phyloP scores from a whole-genome alignment of 768 basidiomycete genomes.

The Plicaturopsis crispa region DNA sequence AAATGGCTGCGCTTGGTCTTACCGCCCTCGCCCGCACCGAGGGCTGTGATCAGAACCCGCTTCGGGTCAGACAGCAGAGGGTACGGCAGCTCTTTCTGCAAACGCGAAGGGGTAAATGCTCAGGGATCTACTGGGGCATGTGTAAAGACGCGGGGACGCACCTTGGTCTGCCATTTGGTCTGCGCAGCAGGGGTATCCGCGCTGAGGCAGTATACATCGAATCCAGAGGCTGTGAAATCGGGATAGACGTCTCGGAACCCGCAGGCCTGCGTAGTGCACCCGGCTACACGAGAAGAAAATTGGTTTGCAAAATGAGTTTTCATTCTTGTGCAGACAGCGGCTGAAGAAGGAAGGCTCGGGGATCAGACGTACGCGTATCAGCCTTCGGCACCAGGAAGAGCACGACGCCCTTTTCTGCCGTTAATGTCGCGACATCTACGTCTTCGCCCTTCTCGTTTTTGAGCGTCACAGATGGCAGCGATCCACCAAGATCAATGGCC shows the following conservation, averaged over 20 bases:
- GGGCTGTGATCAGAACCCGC: constrained; percentile 63
- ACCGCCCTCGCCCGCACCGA: constrained; percentile 75
- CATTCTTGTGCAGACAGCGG: background rate
- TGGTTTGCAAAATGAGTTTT: background rate
- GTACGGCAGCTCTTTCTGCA: constrained; percentile 78
- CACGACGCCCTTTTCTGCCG: constrained; percentile 67
- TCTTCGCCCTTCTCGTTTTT: constrained; percentile 85
- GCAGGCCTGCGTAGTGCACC: constrained; percentile 91
- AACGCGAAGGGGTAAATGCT: background rate
- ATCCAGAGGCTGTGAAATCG: constrained; percentile 60
- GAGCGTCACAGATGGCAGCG: constrained; percentile 63
- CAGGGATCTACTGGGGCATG: no score
- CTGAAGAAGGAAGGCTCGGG: constrained; percentile 4
- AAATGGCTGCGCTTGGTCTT: constrained; percentile 92
- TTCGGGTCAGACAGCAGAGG: constrained; percentile 87
- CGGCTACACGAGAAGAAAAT: constrained; percentile 36
- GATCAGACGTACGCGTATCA: constrained; percentile 59
- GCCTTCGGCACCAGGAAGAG: constrained; percentile 82
- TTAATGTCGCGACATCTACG: constrained; percentile 55
- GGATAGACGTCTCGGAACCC: constrained; percentile 81
- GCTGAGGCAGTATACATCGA: constrained; percentile 79
- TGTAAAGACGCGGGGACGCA: constrained; percentile 25
- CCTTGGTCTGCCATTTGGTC: constrained; percentile 84
- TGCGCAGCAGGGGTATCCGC: constrained; percentile 71
- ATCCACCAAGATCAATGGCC: constrained; percentile 64